phyloP scores from a whole-genome alignment of 78 protist genomes.

The Isochrysis galbana region DNA sequence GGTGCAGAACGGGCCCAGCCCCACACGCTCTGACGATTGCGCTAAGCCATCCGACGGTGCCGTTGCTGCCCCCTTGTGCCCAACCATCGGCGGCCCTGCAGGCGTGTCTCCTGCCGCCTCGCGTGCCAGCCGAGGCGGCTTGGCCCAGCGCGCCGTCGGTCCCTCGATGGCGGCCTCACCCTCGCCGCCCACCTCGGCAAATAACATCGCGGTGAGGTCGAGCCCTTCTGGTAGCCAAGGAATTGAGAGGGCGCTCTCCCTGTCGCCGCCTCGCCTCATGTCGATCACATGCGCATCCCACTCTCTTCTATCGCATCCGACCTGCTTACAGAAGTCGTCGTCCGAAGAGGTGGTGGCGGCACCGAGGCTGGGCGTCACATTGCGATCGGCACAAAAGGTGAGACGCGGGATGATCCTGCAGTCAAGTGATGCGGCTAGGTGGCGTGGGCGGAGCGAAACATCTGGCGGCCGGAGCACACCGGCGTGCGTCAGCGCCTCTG shows the following conservation, averaged over 20 bases:
- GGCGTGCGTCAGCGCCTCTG: not conserved
- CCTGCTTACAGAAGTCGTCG: not conserved
- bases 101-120: too few species aligned
- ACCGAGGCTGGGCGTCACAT: not conserved
- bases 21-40: too few species aligned
- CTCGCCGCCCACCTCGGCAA: not conserved
- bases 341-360: not conserved
- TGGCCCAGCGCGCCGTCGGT: not conserved
- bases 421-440: conserved; percentile 9
- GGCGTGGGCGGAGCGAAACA: not conserved
- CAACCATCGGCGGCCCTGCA: too few species aligned
- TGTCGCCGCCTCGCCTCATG: not conserved
- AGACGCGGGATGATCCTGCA: not conserved
- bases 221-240: not conserved
- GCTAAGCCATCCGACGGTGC: too few species aligned
- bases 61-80: too few species aligned
- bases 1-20: too few species aligned
- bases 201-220: not conserved
- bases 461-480: not conserved
- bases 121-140: too few species aligned
- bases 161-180: not conserved
- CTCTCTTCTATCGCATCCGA: not conserved
- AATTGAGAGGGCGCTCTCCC: not conserved
- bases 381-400: not conserved
- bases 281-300: not conserved